Evolutionary conservation across 2,329 filamentous ascomycete genomes (phyloP), one percentile per base, ranked within the genome.

Genomic region (Claviceps purpurea): DNA sequence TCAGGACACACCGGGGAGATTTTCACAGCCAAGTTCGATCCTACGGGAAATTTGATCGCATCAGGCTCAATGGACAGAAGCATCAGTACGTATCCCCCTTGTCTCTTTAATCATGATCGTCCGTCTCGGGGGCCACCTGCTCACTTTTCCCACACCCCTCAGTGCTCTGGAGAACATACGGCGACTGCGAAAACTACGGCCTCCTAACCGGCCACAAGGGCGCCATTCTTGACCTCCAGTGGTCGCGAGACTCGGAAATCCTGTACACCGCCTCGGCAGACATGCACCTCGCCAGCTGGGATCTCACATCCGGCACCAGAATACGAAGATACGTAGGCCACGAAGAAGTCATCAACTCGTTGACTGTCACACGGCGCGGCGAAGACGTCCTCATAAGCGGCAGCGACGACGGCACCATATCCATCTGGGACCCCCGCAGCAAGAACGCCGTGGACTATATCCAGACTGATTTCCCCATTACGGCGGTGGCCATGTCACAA

Each of bases 141-240:
- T 44, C 14, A 45, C 13, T 39, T 34, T 5, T 40, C 13, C 41
- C 26, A 11, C 14, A 11, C 14, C 10, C 18, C 6, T 11, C 41
- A 94, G 88, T 97, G 70, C 78, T 98, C 34, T 98, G 93, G 93
- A 82, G 86, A 61, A 94, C 90, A 1, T 89, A 91, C 56, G 91
- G 89, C 62, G 79, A 89, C 60, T 96, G 91, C 71, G 87, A 95
- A 63, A 98, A 98, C 70, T 96, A 96, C 63, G 90, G 91, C 55
- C 73, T 87, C 30, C 74, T 98, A 50, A 89, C 76, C 8, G 93
- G 93, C 38, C 93, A 98, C 72, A 89, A 88, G 65, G 89, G 89
- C 58, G 93, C 93, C 1, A 74, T 98, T 48, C 74, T 97, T 26
- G 93, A 97, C 68, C 73, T 98, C 46, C 89, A 95, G 64, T 98